Conservation (phyloP, 1,284 basidiomycete genomes). For the Trichosporon ovoides region DNA sequence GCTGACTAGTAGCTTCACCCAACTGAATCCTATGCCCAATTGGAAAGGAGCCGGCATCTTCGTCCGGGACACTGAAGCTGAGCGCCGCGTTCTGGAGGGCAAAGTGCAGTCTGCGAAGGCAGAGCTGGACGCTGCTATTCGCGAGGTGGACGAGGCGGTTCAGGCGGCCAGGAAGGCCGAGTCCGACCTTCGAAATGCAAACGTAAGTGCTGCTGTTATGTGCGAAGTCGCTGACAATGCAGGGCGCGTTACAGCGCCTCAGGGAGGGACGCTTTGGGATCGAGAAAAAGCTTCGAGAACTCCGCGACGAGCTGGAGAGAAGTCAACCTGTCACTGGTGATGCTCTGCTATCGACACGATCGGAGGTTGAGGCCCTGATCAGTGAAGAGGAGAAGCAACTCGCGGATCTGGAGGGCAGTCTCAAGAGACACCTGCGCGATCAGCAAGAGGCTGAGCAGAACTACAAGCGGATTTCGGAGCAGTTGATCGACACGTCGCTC, state of each 20-base stretch:
- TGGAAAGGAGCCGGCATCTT: slow-evolving; percentile 29
- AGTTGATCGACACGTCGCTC: slow-evolving; percentile 59
- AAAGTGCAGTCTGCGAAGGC: background rate
- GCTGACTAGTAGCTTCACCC: background rate
- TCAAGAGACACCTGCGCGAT: background rate
- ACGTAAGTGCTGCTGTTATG: background rate
- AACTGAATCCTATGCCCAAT: slow-evolving; percentile 19
- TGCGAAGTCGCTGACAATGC: background rate
- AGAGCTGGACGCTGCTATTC: background rate
- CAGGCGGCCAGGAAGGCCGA: background rate
- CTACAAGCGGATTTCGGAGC: slow-evolving; percentile 60
- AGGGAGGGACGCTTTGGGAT: background rate
- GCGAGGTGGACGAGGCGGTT: background rate
- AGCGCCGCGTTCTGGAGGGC: background rate
- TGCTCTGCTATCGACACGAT: background rate
- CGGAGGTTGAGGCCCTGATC: background rate
- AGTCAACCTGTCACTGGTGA: background rate
- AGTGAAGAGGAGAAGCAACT: background rate
- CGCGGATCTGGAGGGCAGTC: background rate
- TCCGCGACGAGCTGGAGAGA: background rate
- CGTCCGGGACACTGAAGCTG: slow-evolving; percentile 26
- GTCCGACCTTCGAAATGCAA: background rate
- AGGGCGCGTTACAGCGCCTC: background rate
- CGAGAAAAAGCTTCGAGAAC: background rate
- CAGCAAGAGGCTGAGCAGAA: background rate